Base-by-base conservation (phyloP, 2,329 filamentous ascomycete genomes). In the Arthrobotrys sphaeroides region DNA sequence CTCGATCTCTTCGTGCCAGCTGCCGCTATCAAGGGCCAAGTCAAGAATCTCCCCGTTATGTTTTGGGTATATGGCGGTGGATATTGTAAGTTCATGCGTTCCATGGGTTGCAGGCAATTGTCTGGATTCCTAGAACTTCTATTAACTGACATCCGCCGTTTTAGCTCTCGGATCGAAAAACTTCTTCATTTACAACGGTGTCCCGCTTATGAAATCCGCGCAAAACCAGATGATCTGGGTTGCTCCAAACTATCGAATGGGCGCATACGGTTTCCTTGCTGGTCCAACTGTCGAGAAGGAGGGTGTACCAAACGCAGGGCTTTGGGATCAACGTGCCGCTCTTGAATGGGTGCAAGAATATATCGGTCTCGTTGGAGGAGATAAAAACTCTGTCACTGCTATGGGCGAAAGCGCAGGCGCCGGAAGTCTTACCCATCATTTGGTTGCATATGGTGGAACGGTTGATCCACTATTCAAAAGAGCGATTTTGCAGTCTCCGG, bases 321-420 rank as follows among this genome's bases (percentile, higher is more conserved):
- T 84, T 28, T 82, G 83, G 78, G 84, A 85, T 73, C 83, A 85
- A 73, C 81, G 83, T 13, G 82, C 84, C 2, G 83, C 83, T 1
- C 81, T 87, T 18, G 79, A 86, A 77, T 87, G 85, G 85, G 84
- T 85, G 0, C 82, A 84, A 49, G 80, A 84, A 51, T 82, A 86
- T 77, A 84, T 87, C 43, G 64, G 78, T 6, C 80, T 84, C 0
- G 80, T 87, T 3, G 84, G 84, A 6, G 86, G 86, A n/a, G 84
- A 87, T 70, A 81, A 83, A 3, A 80, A 79, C 2, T 77, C 81
- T 2, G 84, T 87, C 4, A 86, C 84, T 0, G 85, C 84, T 3
- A 84, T 84, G 82, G 86, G 85, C 1, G 84, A 86, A 77, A 86
- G 84, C 6, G 85, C 86, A 0, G 86, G 86, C 0, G 86, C 84